Base-by-base conservation (phyloP, 768 basidiomycete genomes). In the Auriculariales sp. region DNA sequence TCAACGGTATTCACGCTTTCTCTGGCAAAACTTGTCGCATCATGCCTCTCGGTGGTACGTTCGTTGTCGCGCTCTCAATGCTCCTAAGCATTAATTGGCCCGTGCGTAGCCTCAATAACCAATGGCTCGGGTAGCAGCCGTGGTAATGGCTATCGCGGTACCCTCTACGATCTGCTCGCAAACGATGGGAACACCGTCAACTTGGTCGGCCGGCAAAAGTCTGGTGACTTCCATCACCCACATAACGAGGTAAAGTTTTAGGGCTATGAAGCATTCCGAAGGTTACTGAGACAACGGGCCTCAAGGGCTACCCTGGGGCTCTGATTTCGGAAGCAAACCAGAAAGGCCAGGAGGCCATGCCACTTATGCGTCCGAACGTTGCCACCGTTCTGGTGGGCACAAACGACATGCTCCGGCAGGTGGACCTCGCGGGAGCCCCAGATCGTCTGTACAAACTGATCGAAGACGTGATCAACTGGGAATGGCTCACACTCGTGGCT, bases 41-140 rank as follows among this genome's bases (percentile, higher is more conserved):
- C 39, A 44, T 44, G 39, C 39, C 39, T 6, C 15, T 44, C 6
- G 39, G 39, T 25, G 39, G 39, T 44, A 25, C 15, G 39, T 24
- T 11, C 19, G 19, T 19, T 17, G 57, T 81, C 74, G 48, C 77
- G 71, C 56, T 81, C 73, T 91, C 94, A 17, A 19, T 36, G 35
- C 22, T 17, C 35, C 7, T 7, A 36, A 15, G 9, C 22, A 36
- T 7, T 36, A 5, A 7, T 36, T 12, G 15, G 35, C 35, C n/a
- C 35, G 57, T 33, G 48, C 6, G n/a, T 25, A 44, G 39, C 39
- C 15, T 44, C 39, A 9, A 44, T 44, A 7, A 44, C 39, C 14
- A 44, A 24, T 19, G 39, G 39, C 19, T 4, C 15, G 22, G 39
- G 39, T 5, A 44, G 39, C 39, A 44, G 39, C 39, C 17, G 22